Percentiles rank a stretch among this genome's conserved stretches.
Conservation (phyloP, 345 rosid genomes). For the Eucalyptus pauciflora region DNA sequence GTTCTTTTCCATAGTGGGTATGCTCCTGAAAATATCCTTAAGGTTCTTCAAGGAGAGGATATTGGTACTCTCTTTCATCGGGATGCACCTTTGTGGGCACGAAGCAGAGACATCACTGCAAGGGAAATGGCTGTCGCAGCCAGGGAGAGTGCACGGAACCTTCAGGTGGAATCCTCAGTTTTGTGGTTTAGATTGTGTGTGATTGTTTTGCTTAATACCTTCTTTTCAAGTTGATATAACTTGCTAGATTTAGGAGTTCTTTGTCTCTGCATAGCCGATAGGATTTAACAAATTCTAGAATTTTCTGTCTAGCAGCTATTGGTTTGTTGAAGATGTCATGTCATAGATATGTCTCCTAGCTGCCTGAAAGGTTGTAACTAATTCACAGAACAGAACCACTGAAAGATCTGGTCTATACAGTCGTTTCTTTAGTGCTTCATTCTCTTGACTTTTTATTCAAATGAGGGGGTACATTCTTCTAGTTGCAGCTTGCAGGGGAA, state of each 20-base stretch:
- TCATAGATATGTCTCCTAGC: background rate
- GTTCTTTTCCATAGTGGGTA: constrained; percentile 50
- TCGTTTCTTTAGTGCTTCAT: background rate
- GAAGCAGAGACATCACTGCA: constrained; percentile 40
- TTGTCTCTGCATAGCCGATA: background rate
- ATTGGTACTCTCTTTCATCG: constrained; percentile 91
- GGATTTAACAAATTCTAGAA: background rate
- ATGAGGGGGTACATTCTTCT: background rate
- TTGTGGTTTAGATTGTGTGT: background rate
- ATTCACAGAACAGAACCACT: background rate
- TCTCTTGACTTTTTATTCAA: background rate
- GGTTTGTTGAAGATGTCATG: background rate
- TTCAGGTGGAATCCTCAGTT: constrained; percentile 45
- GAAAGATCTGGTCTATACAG: background rate
- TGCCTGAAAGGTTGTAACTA: background rate
- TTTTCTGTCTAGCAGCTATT: background rate
- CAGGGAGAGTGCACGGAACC: constrained; percentile 82
- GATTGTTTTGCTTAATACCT: background rate
- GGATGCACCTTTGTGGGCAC: constrained; percentile 72
- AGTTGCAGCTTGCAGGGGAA: background rate
- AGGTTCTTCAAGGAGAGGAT: constrained; percentile 80
- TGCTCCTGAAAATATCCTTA: constrained; percentile 59
- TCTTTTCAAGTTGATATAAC: background rate
- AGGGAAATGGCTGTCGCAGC: constrained; percentile 93
- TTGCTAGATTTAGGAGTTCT: background rate